Evolutionary conservation across 129 eudicot species (phyloP).

Genomic region (Tagetes patula): DNA sequence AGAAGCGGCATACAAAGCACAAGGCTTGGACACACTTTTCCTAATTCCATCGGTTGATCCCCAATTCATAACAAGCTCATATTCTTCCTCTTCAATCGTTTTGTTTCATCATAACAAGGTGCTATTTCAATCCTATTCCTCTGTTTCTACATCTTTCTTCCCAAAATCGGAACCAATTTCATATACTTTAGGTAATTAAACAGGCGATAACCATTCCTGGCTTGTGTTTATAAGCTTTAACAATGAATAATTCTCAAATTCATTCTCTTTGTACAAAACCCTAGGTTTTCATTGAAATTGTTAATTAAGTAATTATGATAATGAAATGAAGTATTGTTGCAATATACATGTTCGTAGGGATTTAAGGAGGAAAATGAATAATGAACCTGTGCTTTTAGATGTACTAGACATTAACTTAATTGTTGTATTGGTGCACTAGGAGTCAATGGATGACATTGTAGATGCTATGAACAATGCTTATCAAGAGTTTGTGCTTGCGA

Average conservation of each 20-base stretch:
- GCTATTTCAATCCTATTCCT: background rate
- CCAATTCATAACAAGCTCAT: background rate
- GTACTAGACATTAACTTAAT: background rate
- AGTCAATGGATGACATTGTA: slow-evolving; percentile 73
- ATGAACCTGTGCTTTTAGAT: slow-evolving; percentile 3
- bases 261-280: background rate
- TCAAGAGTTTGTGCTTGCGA: slow-evolving; percentile 61
- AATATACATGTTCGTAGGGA: too few relatives aligned
- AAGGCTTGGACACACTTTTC: background rate
- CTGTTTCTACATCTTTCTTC: background rate
- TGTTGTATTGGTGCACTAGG: background rate
- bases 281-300: background rate
- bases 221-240: background rate
- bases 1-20: background rate
- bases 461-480: slow-evolving; percentile 72
- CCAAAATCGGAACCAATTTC: background rate
- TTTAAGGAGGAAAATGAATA: background rate
- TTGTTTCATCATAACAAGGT: background rate
- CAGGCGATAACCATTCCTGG: background rate
- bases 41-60: background rate
- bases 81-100: background rate
- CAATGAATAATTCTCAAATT: background rate
- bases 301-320: too few relatives aligned
- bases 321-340: background rate
- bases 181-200: background rate